These are phyloP conservation scores for Juncus effusus DNA, from an alignment of 176 grass and related monocot genomes.

Conservation along the genomic window DNA sequence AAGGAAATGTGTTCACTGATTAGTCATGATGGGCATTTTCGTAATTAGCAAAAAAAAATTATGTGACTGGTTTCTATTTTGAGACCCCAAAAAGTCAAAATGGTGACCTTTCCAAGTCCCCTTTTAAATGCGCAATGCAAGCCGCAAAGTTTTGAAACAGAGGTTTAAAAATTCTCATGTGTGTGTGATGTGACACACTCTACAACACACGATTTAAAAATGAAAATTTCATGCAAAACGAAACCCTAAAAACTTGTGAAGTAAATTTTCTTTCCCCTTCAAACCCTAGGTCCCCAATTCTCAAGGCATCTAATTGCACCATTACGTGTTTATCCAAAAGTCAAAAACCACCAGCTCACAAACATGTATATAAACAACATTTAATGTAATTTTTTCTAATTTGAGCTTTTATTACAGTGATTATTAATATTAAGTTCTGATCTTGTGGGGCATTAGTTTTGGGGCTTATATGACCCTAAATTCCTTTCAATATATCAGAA, in stretches of 20 bases:
- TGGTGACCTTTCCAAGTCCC: constrained; percentile 10
- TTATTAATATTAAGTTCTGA: background rate
- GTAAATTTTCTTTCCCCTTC: constrained; percentile 16
- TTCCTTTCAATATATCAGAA: too few relatives aligned
- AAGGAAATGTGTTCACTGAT: background rate
- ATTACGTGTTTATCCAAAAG: constrained; percentile 32
- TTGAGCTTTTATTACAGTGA: constrained; percentile 1
- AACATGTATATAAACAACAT: constrained; percentile 6
- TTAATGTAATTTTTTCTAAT: constrained; percentile 4
- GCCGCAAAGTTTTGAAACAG: constrained; percentile 35
- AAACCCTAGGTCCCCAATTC: constrained; percentile 45
- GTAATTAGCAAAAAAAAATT: background rate
- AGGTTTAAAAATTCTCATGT: background rate
- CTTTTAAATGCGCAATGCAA: constrained; percentile 39
- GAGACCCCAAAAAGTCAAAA: constrained; percentile 20
- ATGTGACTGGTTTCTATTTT: background rate
- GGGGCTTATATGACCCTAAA: too few relatives aligned
- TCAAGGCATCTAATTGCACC: constrained; percentile 43
- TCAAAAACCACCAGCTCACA: constrained; percentile 59
- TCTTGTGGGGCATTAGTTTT: too few relatives aligned
- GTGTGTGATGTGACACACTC: constrained; percentile 23
- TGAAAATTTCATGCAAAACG: constrained; percentile 13
- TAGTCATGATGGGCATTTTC: background rate
- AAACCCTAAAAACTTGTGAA: constrained; percentile 22
- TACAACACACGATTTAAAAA: constrained; percentile 16